These are phyloP conservation scores for Lodderomyces theae DNA, from an alignment of 1,139 yeast species.

Conservation along the genomic window DNA sequence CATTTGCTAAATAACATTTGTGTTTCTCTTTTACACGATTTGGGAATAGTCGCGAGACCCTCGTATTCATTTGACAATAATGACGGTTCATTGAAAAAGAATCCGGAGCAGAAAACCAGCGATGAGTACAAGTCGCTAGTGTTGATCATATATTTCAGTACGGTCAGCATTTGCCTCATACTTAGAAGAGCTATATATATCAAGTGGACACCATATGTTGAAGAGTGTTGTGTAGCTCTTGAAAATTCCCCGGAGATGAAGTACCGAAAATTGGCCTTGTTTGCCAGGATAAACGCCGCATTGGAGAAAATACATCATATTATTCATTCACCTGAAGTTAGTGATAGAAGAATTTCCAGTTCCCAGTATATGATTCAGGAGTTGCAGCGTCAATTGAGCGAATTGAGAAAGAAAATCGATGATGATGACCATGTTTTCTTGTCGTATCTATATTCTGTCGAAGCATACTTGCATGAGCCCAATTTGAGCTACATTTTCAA, in stretches of 20 bases:
- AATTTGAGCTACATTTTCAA: slow-evolving; percentile 35
- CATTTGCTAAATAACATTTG: slow-evolving; percentile 67
- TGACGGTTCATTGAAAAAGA: slow-evolving; percentile 31
- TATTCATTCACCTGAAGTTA: slow-evolving; percentile 39
- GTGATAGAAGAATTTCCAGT: slow-evolving; percentile 23
- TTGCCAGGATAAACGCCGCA: slow-evolving; percentile 57
- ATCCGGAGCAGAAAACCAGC: slow-evolving; percentile 10
- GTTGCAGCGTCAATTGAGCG: slow-evolving; percentile 40
- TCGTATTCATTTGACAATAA: slow-evolving; percentile 32
- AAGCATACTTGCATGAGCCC: slow-evolving; percentile 72
- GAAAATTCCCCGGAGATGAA: slow-evolving; percentile 33
- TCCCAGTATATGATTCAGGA: slow-evolving; percentile 36
- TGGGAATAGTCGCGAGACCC: slow-evolving; percentile 64
- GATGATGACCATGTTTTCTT: slow-evolving; percentile 39
- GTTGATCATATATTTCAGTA: slow-evolving; percentile 46
- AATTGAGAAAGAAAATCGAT: slow-evolving; percentile 35
- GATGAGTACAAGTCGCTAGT: slow-evolving; percentile 38
- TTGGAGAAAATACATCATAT: slow-evolving; percentile 63
- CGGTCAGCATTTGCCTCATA: slow-evolving; percentile 54
- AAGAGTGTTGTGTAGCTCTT: slow-evolving; percentile 55
- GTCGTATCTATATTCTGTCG: slow-evolving; percentile 62
- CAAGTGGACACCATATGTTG: slow-evolving; percentile 60
- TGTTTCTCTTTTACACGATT: slow-evolving; percentile 69
- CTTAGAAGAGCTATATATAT: slow-evolving; percentile 51
- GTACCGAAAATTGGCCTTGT: slow-evolving; percentile 47